Conservation (phyloP, 2,329 filamentous ascomycete species). For the Phaeosphaeriaceae sp. region DNA sequence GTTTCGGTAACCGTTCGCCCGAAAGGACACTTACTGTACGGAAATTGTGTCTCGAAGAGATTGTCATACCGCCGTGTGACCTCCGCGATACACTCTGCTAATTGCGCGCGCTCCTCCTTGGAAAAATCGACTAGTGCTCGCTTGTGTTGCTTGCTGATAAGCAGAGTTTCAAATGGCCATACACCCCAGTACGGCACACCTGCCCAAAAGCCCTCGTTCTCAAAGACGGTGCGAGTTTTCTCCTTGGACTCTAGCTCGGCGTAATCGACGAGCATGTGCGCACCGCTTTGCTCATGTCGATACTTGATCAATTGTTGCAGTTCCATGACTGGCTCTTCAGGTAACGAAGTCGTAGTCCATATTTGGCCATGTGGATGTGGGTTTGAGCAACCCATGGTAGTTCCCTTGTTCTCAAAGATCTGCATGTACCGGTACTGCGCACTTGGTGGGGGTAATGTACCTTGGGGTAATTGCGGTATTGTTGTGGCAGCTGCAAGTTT, state of each 20-base stretch:
- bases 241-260: slow-evolving; percentile 81
- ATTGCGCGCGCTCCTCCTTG: slow-evolving; percentile 69
- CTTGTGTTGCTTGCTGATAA: slow-evolving; percentile 83
- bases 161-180: slow-evolving; percentile 96
- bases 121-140: slow-evolving; percentile 83
- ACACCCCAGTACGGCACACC: slow-evolving; percentile 97
- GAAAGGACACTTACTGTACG: slow-evolving; percentile 72
- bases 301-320: slow-evolving; percentile 81
- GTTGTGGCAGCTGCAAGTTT: slow-evolving; percentile 54
- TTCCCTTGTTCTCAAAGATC: slow-evolving; percentile 98
- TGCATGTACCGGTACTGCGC: slow-evolving; percentile 96
- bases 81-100: slow-evolving; percentile 86
- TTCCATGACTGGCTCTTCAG: slow-evolving; percentile 86
- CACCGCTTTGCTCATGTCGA: slow-evolving; percentile 71
- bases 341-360: slow-evolving; percentile 90
- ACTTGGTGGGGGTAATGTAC: slow-evolving; percentile 60
- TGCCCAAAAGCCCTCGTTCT: slow-evolving; percentile 83
- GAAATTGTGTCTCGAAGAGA: slow-evolving; percentile 94
- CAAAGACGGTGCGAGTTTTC: slow-evolving; percentile 83
- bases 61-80: slow-evolving; percentile 94
- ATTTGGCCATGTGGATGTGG: slow-evolving; percentile 96
- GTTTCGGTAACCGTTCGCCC: not conserved
- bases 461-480: slow-evolving; percentile 55
- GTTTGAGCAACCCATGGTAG: slow-evolving; percentile 98
- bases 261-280: slow-evolving; percentile 85